Evolutionary conservation across 2,329 filamentous ascomycete species (phyloP), one percentile per base, ranked within the genome.

Genomic region (Penicillium occitanis): DNA sequence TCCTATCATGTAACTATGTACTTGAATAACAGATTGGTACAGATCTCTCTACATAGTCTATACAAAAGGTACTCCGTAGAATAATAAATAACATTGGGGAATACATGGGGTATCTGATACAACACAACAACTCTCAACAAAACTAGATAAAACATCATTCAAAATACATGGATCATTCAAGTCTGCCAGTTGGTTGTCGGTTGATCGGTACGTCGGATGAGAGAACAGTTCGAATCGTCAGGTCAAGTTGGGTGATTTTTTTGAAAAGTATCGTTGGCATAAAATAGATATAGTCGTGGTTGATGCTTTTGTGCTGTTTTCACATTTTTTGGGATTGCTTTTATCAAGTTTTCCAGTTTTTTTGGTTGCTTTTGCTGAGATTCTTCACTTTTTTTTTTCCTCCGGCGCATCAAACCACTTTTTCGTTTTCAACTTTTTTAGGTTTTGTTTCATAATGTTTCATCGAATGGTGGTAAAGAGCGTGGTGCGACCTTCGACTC

Each of bases 361-460:
- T 46, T 35, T 37, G 1, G 3, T 42, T 46, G 22, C 35, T 44
- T 40, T 61, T 44, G 10, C n/a, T 51, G 50, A 11, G 7, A n/a
- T 22, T 42, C 46, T 59, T 30, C 19, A 25, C 42, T 13, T 66
- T 51, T 66, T 62, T 63, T 37, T 51, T 25, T 25, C 3, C 22
- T 17, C 11, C 57, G 57, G 22, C 40, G 35, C 40, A 51, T 46
- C 30, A 58, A 58, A 50, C 46, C 58, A 55, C 50, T 53, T 65
- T 60, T 66, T 55, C 22, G 17, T 60, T 66, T 66, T 61, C 58
- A 42, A 44, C 0, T 35, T 55, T 66, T 66, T 63, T 13, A 0
- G 28, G 7, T 60, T 63, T 63, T 60, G 35, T 19, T 25, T 25
- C 22, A 10, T 58, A 19, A 19, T 57, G n/a, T 17, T 35, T 8